phyloP scores from a whole-genome alignment of 2,329 filamentous ascomycete species.

The Zopfia rhizophila region DNA sequence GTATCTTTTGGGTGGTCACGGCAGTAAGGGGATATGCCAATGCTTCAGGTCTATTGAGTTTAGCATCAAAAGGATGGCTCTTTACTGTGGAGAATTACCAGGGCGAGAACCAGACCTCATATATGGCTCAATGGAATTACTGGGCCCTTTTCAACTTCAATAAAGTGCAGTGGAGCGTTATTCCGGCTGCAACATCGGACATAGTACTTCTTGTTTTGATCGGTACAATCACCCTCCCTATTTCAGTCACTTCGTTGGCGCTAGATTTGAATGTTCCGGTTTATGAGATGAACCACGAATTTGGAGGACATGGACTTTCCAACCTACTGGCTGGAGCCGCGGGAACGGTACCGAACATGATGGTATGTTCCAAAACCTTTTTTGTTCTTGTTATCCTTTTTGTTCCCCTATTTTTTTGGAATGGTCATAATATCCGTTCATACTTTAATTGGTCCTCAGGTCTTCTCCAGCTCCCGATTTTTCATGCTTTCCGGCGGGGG shows the following conservation, averaged over 20 bases:
- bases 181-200: background rate
- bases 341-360: background rate
- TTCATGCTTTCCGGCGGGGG: constrained; percentile 4
- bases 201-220: constrained; percentile 1
- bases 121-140: no score
- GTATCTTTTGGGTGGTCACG: no score
- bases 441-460: no score
- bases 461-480: background rate
- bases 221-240: background rate
- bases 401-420: no score
- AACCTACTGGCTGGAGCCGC: background rate
- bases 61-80: no score
- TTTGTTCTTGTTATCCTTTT: no score
- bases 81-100: no score
- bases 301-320: background rate
- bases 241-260: background rate
- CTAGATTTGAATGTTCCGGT: background rate
- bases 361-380: no score
- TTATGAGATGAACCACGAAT: constrained; percentile 2
- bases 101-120: no score
- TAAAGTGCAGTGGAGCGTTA: background rate
- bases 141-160: constrained; percentile 3
- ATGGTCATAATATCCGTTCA: no score
- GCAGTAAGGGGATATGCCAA: no score
- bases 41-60: no score